These are phyloP conservation scores for Blastobotrys ciferrii DNA, from an alignment of 1,139 yeast species.

Conservation along the genomic window DNA sequence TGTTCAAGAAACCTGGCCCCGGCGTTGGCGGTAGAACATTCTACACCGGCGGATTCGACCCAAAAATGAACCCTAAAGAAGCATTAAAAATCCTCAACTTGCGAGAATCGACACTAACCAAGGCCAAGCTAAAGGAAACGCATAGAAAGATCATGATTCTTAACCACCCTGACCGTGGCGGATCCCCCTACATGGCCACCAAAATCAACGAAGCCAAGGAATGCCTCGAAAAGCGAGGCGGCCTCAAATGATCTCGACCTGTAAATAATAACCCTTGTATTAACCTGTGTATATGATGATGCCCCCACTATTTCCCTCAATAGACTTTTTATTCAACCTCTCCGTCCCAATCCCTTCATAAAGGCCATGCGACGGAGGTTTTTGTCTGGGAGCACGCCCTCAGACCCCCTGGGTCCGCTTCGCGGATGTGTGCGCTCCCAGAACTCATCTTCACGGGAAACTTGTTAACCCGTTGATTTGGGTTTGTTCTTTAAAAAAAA, in stretches of 20 bases:
- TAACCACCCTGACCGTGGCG: slow-evolving; percentile 98
- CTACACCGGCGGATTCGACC: slow-evolving; percentile 82
- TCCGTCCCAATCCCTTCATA: no score
- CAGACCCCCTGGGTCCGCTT: no score
- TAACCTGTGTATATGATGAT: slow-evolving; percentile 1
- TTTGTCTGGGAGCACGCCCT: no score
- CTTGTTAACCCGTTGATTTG: no score
- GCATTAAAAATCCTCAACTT: slow-evolving; percentile 86
- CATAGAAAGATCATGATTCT: slow-evolving; percentile 91
- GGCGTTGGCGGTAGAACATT: slow-evolving; percentile 72
- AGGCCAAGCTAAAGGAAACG: slow-evolving; percentile 80
- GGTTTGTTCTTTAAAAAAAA: no score
- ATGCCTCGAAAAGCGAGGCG: slow-evolving; percentile 70
- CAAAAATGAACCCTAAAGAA: slow-evolving; percentile 86
- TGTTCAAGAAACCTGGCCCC: slow-evolving; percentile 66
- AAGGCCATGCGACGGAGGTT: no score
- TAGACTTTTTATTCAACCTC: not conserved
- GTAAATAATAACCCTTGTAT: slow-evolving; percentile 9
- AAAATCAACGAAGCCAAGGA: slow-evolving; percentile 97
- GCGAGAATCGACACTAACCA: slow-evolving; percentile 73
- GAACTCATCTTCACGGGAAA: no score
- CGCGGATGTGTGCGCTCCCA: no score
- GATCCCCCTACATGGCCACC: slow-evolving; percentile 91
- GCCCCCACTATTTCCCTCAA: not conserved
- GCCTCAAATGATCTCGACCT: slow-evolving; percentile 12